Conservation (phyloP, 345 rosid genomes). For the Syzygium aromaticum region DNA sequence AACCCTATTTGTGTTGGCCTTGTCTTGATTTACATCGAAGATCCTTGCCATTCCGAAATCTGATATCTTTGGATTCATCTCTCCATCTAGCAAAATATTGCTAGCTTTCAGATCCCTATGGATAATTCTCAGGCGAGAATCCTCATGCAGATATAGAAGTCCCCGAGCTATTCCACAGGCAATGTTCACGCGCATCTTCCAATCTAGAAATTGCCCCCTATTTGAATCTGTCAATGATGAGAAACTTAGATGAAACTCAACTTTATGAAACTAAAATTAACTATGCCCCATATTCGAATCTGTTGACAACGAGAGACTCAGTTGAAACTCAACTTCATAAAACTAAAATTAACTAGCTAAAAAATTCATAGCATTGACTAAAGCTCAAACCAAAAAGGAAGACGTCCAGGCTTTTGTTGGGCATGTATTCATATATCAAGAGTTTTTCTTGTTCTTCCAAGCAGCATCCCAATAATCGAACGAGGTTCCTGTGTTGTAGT, state of each 20-base stretch:
- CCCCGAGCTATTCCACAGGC: constrained; percentile 27
- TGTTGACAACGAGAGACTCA: neutral
- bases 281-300: neutral
- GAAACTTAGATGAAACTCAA: too few relatives aligned
- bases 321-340: too few relatives aligned
- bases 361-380: neutral
- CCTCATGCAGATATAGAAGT: constrained; percentile 28
- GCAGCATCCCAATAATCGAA: neutral
- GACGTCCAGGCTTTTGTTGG: constrained; percentile 14
- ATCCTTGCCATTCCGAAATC: constrained; percentile 28
- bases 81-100: constrained; percentile 12
- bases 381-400: neutral
- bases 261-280: too few relatives aligned
- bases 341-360: neutral
- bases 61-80: constrained; percentile 19
- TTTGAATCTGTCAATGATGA: too few relatives aligned
- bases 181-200: constrained; percentile 15
- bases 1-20: constrained; percentile 16
- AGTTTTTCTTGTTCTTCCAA: neutral
- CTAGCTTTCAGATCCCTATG: constrained; percentile 19
- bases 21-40: constrained; percentile 17
- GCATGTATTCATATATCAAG: constrained; percentile 16
- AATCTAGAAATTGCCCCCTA: neutral
- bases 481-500: constrained; percentile 15
- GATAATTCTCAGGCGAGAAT: constrained; percentile 23